phyloP scores from a whole-genome alignment of 108 stramenopile species.

The Licmophora abbreviata region DNA sequence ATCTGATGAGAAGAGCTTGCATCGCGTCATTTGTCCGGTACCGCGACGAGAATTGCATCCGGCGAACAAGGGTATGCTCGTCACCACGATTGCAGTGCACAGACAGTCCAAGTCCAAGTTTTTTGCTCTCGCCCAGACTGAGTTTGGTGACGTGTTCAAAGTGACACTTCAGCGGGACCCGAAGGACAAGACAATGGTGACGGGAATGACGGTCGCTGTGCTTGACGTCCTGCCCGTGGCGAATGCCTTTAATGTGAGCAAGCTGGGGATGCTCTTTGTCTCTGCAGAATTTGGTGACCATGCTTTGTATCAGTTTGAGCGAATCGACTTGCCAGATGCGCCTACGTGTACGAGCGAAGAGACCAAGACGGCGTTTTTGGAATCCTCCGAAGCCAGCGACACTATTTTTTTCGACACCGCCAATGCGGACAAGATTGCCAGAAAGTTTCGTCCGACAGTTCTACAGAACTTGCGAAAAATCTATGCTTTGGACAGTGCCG shows the following conservation, averaged over 20 bases:
- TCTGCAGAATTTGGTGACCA: conserved; percentile 96
- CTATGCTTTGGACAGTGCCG: conserved; percentile 69
- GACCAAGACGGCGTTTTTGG: conserved; percentile 21
- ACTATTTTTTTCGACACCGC: conserved; percentile 24
- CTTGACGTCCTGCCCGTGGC: conserved; percentile 90
- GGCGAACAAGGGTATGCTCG: conserved; percentile 60
- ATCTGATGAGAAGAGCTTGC: background rate
- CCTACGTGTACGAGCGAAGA: conserved; percentile 39
- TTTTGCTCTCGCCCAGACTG: conserved; percentile 92
- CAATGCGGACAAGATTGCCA: conserved; percentile 40
- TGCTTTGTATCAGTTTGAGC: conserved; percentile 89
- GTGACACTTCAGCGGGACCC: conserved; percentile 59
- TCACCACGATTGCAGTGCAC: conserved; percentile 76
- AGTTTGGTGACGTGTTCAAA: conserved; percentile 97
- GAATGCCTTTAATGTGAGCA: conserved; percentile 84
- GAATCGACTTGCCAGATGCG: conserved; percentile 76
- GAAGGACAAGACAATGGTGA: conserved; percentile 43
- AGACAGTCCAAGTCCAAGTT: conserved; percentile 87
- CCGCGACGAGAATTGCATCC: conserved; percentile 82
- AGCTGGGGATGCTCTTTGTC: conserved; percentile 83
- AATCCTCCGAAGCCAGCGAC: conserved; percentile 10
- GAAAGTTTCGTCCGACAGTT: conserved; percentile 65
- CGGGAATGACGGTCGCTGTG: conserved; percentile 49
- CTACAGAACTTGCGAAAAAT: conserved; percentile 76
- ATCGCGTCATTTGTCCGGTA: conserved; percentile 47